phyloP scores from a whole-genome alignment of 352 stramenopile species.

The Pythium folliculosum region DNA sequence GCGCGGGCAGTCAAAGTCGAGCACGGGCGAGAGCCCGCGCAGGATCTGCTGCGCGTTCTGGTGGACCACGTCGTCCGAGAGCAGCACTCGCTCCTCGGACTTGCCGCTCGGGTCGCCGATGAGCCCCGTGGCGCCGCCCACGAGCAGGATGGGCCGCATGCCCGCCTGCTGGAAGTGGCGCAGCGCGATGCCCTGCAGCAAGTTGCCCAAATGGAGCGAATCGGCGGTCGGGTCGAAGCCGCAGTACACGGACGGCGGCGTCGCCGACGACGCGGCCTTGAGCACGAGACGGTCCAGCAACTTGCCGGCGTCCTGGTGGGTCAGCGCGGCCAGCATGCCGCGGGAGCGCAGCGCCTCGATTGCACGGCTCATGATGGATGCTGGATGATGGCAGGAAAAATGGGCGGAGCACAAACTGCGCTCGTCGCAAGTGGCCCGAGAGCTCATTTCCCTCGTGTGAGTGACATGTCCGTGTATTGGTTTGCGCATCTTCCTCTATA shows the following conservation, averaged over 20 bases:
- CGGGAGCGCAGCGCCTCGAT: conserved; percentile 59
- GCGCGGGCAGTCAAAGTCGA: conserved; percentile 90
- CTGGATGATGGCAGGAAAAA: background rate
- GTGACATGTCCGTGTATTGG: conserved; percentile 23
- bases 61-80: conserved; percentile 93
- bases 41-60: conserved; percentile 91
- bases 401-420: background rate
- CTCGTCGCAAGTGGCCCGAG: background rate
- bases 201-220: conserved; percentile 90
- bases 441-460: conserved; percentile 7
- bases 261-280: conserved; percentile 17
- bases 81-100: conserved; percentile 94
- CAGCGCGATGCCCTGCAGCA: conserved; percentile 86
- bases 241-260: conserved; percentile 73
- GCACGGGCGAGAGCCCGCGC: conserved; percentile 92
- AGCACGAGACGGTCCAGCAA: conserved; percentile 58
- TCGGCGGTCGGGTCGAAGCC: conserved; percentile 93
- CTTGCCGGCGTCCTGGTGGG: conserved; percentile 56
- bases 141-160: conserved; percentile 90
- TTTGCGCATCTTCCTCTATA: conserved; percentile 42
- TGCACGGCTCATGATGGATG: conserved; percentile 65
- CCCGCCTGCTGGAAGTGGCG: conserved; percentile 87
- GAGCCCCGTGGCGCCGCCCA: conserved; percentile 87
- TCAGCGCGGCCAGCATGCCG: conserved; percentile 76
- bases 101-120: conserved; percentile 99